Evolutionary conservation across 108 stramenopile genomes (phyloP).

Genomic region (Pseudonitzschia multiseries): DNA sequence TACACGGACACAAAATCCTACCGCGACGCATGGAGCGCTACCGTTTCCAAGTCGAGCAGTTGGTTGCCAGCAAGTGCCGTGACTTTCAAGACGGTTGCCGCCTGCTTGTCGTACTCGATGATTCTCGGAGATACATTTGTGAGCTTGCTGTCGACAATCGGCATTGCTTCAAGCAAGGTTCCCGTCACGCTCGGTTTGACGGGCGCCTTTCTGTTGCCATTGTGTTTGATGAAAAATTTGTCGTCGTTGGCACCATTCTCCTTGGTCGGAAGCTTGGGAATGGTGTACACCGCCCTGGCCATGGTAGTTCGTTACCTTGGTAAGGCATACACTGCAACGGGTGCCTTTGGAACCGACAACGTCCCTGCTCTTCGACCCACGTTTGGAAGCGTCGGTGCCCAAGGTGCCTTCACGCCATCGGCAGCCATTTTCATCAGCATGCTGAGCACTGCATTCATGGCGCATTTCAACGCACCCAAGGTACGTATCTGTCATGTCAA

Average conservation of each 20-base stretch:
- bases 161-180: constrained; percentile 63
- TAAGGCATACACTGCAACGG: constrained; percentile 67
- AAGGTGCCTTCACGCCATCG: constrained; percentile 75
- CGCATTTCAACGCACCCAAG: constrained; percentile 96
- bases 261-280: constrained; percentile 86
- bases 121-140: constrained; percentile 93
- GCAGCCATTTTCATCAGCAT: constrained; percentile 90
- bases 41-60: constrained; percentile 64
- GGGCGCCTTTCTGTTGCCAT: constrained; percentile 81
- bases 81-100: constrained; percentile 85
- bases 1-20: constrained; percentile 84
- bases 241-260: constrained; percentile 84
- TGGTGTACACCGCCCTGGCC: constrained; percentile 86
- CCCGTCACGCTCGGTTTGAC: constrained; percentile 71
- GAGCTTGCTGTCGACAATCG: constrained; percentile 69
- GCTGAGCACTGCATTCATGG: constrained; percentile 92
- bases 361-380: constrained; percentile 56
- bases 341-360: constrained; percentile 62
- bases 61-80: constrained; percentile 87
- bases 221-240: constrained; percentile 91
- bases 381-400: constrained; percentile 72
- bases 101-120: constrained; percentile 90
- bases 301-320: constrained; percentile 82
- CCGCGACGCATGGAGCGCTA: constrained; percentile 89
- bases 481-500: constrained; percentile 17